These are phyloP conservation scores for Brassica balearica DNA, from an alignment of 441 rosid species.

Conservation along the genomic window DNA sequence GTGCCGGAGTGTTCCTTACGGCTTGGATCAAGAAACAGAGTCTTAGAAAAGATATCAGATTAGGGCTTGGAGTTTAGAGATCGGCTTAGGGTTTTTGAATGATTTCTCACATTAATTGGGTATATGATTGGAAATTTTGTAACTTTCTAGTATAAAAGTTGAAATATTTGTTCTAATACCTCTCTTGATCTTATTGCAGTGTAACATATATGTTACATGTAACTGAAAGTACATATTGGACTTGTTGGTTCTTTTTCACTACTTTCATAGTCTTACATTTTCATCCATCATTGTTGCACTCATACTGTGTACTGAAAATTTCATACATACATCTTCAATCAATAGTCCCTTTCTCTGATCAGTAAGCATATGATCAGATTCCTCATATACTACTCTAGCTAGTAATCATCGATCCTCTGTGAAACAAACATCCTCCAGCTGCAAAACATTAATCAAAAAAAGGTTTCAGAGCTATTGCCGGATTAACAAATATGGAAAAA, in stretches of 20 bases:
- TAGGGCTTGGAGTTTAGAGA: neutral
- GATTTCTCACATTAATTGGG: neutral
- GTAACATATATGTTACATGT: too few relatives aligned
- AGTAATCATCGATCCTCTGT: neutral
- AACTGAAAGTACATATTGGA: too few relatives aligned
- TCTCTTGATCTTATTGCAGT: too few relatives aligned
- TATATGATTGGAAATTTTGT: neutral
- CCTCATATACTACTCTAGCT: neutral
- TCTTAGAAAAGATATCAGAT: neutral
- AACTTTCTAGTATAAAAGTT: neutral
- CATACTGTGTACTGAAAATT: neutral
- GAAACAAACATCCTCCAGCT: constrained; percentile 2
- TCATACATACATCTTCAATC: neutral
- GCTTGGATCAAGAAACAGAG: constrained; percentile 4
- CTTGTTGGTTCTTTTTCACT: too few relatives aligned
- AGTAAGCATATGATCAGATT: neutral
- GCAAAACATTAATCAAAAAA: neutral
- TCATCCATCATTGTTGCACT: neutral
- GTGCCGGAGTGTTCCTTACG: constrained; percentile 22
- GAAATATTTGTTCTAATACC: too few relatives aligned
- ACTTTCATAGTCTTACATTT: too few relatives aligned
- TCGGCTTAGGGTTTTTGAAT: neutral
- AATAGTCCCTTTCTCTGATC: constrained; percentile 4
- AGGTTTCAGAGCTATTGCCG: neutral
- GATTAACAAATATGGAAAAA: neutral